Evolutionary conservation across 1,284 basidiomycete genomes (phyloP), one percentile per base, ranked within the genome.

Genomic region (Irpex sp.): DNA sequence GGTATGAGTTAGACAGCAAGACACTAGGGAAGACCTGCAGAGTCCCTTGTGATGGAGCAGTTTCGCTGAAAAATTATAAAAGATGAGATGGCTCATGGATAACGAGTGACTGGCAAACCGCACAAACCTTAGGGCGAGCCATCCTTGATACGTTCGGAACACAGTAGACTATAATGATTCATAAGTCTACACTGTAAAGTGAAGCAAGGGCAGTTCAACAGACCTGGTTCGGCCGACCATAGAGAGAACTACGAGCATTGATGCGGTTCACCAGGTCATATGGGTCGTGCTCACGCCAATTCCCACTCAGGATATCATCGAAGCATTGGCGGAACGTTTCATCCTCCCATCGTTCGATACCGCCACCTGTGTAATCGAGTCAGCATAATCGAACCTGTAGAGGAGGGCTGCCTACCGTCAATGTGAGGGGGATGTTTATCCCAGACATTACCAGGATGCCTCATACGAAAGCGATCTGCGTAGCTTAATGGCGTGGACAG

Each of bases 261-360:
- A 92, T 76, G n/a, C 89, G 82, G 38, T 82, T 81, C 58, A 81
- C 81, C 4, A 91, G 75, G 47, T 85, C 85, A 68, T 87, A 92
- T 2, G 91, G 85, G 73, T 94, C 87, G 71, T 93, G 88, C 36
- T 82, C 76, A 26, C 81, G 77, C 89, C 91, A 94, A 40, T 86
- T 76, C 0, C 91, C 91, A 13, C 74, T 72, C 15, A 95, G 77
- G 62, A 95, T 92, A 58, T 85, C 80, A 2, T 75, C 74, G 72
- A 89, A 94, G 67, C 85, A 88, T 2, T 76, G 78, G 40, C 91
- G 81, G 76, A 94, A 92, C 1, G 72, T 75, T 4, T 81, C 75
- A 70, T 95, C 92, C 73, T 96, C 92, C 93, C 93, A 95, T 26
- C 92, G 81, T 75, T 96, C 94, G 34, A 95, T 88, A 0, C 84